Evolutionary conservation across 352 stramenopile species (phyloP).

Genomic region (Pythium dissotocum): DNA sequence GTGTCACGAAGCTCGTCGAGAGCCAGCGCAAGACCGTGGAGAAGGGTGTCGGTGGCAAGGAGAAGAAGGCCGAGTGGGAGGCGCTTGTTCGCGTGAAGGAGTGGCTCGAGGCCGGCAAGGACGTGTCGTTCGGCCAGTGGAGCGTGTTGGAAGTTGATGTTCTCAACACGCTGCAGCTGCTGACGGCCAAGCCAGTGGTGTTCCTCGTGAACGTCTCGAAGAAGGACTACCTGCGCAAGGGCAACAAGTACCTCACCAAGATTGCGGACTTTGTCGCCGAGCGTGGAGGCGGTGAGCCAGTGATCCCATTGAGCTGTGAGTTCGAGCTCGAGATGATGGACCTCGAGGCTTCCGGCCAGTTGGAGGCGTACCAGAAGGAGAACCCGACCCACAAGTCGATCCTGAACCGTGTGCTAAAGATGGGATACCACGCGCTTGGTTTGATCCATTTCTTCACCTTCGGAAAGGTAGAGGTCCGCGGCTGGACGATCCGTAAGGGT

Average conservation of each 20-base stretch:
- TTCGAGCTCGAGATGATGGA: conserved; percentile 96
- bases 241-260: conserved; percentile 97
- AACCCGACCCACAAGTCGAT: conserved; percentile 90
- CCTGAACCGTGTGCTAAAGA: conserved; percentile 97
- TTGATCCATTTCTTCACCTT: conserved; percentile 99
- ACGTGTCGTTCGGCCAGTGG: conserved; percentile 92
- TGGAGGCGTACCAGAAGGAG: conserved; percentile 74
- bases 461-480: conserved; percentile 98
- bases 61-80: conserved; percentile 96
- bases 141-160: conserved; percentile 87
- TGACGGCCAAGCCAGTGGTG: conserved; percentile 96
- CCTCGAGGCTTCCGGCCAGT: conserved; percentile 55
- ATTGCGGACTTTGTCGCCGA: conserved; percentile 97
- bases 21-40: conserved; percentile 89
- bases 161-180: conserved; percentile 90
- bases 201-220: conserved; percentile 99
- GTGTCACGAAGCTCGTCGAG: conserved; percentile 75
- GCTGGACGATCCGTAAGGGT: conserved; percentile 99
- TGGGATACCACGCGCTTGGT: conserved; percentile 97
- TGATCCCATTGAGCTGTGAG: conserved; percentile 78
- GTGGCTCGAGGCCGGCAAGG: conserved; percentile 86
- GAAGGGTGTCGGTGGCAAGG: conserved; percentile 88
- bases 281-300: conserved; percentile 94
- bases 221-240: conserved; percentile 98
- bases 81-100: conserved; percentile 80